These are phyloP conservation scores for Ogataea populi-albae DNA, from an alignment of 805 yeast genomes.

Conservation along the genomic window DNA sequence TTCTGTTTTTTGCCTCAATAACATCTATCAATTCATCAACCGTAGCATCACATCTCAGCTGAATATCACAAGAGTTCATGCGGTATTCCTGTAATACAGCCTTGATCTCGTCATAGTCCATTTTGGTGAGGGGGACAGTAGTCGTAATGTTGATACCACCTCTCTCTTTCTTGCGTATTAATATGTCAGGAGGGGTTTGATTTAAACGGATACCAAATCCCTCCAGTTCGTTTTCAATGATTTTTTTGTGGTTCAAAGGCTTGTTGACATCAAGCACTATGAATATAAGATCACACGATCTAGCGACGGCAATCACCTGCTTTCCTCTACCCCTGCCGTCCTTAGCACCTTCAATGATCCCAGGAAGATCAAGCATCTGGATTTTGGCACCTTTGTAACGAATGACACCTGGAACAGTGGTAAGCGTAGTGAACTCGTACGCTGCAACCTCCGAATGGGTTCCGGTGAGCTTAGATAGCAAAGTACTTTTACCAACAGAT, in stretches of 20 bases:
- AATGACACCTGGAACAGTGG: slow-evolving; percentile 96
- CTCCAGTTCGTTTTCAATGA: slow-evolving; percentile 92
- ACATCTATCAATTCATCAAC: slow-evolving; percentile 96
- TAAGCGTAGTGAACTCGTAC: slow-evolving; percentile 94
- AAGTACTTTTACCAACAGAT: slow-evolving; percentile 87
- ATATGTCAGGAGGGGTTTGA: slow-evolving; percentile 87
- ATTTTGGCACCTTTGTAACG: slow-evolving; percentile 96
- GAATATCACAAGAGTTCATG: slow-evolving; percentile 93
- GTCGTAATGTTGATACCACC: slow-evolving; percentile 95
- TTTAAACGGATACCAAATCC: slow-evolving; percentile 97
- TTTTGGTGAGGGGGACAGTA: slow-evolving; percentile 87
- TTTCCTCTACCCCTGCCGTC: slow-evolving; percentile 92
- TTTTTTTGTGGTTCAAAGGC: slow-evolving; percentile 89
- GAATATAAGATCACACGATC: slow-evolving; percentile 91
- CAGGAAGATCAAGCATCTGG: slow-evolving; percentile 92
- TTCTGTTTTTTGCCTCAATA: slow-evolving; percentile 83
- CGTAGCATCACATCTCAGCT: slow-evolving; percentile 95
- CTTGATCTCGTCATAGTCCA: slow-evolving; percentile 88
- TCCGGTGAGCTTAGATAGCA: slow-evolving; percentile 86
- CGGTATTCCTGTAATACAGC: slow-evolving; percentile 97
- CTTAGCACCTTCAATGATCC: slow-evolving; percentile 87
- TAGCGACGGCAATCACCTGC: slow-evolving; percentile 98
- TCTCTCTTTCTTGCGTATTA: slow-evolving; percentile 87
- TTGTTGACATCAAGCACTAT: slow-evolving; percentile 95
- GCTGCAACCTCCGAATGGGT: slow-evolving; percentile 98